Conservation (phyloP, 306 rosid genomes). For the Vigna unguiculata region DNA sequence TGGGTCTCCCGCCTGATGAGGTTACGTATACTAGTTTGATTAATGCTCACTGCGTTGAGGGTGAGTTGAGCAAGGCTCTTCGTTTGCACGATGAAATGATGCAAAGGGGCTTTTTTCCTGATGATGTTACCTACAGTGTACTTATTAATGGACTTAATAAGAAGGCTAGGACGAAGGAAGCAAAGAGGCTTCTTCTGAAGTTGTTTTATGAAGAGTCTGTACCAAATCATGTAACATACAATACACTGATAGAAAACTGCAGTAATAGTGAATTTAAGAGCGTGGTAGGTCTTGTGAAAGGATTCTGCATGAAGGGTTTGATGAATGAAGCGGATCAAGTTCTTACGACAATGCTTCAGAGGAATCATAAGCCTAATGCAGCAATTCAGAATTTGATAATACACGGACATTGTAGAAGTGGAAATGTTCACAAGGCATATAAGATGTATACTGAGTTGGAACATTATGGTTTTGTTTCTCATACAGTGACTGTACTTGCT, state of each 20-base stretch:
- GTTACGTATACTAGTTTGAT: conserved; percentile 83
- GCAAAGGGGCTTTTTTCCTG: conserved; percentile 75
- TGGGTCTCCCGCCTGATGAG: conserved; percentile 68
- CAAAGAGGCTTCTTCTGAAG: conserved; percentile 87
- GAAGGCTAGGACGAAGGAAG: conserved; percentile 84
- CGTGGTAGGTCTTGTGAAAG: conserved; percentile 78
- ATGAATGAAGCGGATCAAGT: conserved; percentile 86
- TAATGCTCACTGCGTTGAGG: conserved; percentile 80
- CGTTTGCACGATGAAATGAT: conserved; percentile 82
- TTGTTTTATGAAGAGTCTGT: conserved; percentile 76
- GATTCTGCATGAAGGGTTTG: conserved; percentile 92
- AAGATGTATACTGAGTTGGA: conserved; percentile 69
- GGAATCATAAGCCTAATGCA: conserved; percentile 62
- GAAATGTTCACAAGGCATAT: conserved; percentile 72
- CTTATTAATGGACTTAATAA: conserved; percentile 91
- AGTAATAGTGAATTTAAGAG: conserved; percentile 66
- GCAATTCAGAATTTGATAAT: conserved; percentile 73
- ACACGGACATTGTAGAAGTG: conserved; percentile 83
- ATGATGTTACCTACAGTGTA: conserved; percentile 85
- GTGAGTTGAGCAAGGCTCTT: conserved; percentile 76
- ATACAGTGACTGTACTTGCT: conserved; percentile 70
- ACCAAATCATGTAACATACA: conserved; percentile 72
- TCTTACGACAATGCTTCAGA: conserved; percentile 67
- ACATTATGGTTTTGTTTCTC: conserved; percentile 72
- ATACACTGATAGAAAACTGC: conserved; percentile 82